Base-by-base conservation (phyloP, 139 green algal species). In the Closterium sp. region DNA sequence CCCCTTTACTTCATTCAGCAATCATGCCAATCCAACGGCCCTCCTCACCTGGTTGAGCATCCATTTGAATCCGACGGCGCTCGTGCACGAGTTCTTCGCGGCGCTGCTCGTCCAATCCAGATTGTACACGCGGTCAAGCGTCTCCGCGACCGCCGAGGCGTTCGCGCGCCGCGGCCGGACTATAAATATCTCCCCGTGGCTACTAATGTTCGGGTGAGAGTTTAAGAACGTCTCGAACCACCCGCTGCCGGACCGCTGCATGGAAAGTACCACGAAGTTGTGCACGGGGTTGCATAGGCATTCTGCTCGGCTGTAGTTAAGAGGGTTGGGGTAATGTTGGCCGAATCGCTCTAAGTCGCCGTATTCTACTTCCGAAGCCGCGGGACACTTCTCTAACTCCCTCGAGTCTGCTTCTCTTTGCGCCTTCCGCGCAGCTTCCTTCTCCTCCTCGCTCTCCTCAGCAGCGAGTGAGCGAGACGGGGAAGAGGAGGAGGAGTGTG, bases 141-240 rank as follows among this genome's bases (percentile, higher is more conserved):
- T 90, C 23, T 33, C 34, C 31, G 38, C 34, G 28, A 93, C 33
- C 23, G 33, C 85, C 12, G 34, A 86, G 23, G 36, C 38, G 35
- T 90, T 90, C 21, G 87, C 28, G 30, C 90, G 34, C 34, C 90
- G 84, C 30, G 84, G 84, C 32, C 25, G 12, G 32, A 86, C n/a
- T n/a, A 31, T 34, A 34, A 93, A 93, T 33, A 93, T 85, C 87
- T 93, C 90, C 5, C 90, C 90, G 69, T 93, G 90, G 19, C 33
- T 85, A n/a, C 85, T 90, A 23, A 93, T 86, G 38, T 90, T 90
- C 5, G 85, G 90, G 87, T 93, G 90, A 21, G 36, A 64, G 81
- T 93, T 93, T 32, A 93, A 87, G 33, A 93, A 86, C 19, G 90
- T 93, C 34, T 93, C 90, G 28, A 93, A 90, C 90, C 90, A 93